A percentile compares a stretch with the other conserved stretches of the same genome.
These are phyloP conservation scores for Yarrowia sp. DNA, from an alignment of 805 yeast genomes.

Conservation along the genomic window DNA sequence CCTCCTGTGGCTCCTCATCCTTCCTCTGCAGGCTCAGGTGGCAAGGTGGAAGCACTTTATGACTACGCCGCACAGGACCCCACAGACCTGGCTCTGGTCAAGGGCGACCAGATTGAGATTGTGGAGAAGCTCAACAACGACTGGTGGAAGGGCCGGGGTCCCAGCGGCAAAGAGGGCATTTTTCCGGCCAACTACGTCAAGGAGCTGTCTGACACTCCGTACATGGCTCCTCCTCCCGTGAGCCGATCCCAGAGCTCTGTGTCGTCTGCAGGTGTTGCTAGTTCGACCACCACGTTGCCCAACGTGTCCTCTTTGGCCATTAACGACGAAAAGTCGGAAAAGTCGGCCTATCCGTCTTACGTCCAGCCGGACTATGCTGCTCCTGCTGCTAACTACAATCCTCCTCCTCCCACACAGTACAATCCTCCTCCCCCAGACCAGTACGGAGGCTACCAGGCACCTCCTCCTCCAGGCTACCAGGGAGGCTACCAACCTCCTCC, in stretches of 20 bases:
- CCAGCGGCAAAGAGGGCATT: slow-evolving; percentile 63
- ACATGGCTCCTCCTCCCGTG: slow-evolving; percentile 30
- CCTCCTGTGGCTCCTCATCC: slow-evolving; percentile 29
- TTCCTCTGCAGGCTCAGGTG: slow-evolving; percentile 26
- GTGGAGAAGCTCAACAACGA: slow-evolving; percentile 71
- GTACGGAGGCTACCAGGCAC: slow-evolving; percentile 15
- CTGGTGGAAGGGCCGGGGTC: slow-evolving; percentile 82
- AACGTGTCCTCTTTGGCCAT: background rate
- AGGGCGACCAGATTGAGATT: slow-evolving; percentile 69
- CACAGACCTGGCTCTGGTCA: slow-evolving; percentile 62
- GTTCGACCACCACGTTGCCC: background rate
- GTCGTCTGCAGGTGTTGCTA: background rate
- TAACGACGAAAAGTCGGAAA: slow-evolving; percentile 12
- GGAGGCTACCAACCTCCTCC: slow-evolving; percentile 28
- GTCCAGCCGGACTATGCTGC: slow-evolving; percentile 26
- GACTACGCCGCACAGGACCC: slow-evolving; percentile 70
- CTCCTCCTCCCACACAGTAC: slow-evolving; percentile 27
- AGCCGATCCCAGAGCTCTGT: slow-evolving; percentile 17
- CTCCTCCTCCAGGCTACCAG: slow-evolving; percentile 27
- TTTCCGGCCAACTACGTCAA: slow-evolving; percentile 88
- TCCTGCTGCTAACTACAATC: slow-evolving; percentile 26
- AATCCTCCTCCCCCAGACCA: slow-evolving; percentile 31
- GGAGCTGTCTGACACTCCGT: slow-evolving; percentile 2
- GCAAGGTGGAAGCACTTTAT: slow-evolving; percentile 59
- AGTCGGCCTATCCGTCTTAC: slow-evolving; percentile 13